Conservation (phyloP, 164 flowering plant species). For the Vitis cinerea region DNA sequence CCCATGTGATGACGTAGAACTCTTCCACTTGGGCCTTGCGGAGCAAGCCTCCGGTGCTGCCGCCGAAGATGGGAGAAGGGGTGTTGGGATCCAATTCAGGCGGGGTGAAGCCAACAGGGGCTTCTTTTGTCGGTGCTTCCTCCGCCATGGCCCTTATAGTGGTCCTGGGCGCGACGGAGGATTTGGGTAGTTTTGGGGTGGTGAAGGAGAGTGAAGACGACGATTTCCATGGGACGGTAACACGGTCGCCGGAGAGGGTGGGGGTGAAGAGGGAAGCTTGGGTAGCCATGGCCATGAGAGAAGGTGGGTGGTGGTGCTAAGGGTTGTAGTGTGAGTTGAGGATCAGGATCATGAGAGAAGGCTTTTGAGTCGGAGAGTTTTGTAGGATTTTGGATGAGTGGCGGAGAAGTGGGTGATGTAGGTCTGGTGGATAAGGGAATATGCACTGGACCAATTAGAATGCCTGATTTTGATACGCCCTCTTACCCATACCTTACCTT, state of each 20-base stretch:
- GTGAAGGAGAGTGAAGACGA: constrained; percentile 35
- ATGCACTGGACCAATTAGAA: constrained; percentile 56
- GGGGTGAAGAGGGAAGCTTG: constrained; percentile 77
- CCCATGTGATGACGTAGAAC: constrained; percentile 91
- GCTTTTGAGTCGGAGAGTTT: constrained; percentile 1
- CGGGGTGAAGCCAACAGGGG: constrained; percentile 84
- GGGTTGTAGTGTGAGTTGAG: neutral
- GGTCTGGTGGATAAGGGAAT: constrained; percentile 53
- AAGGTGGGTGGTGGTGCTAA: neutral
- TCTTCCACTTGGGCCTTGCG: constrained; percentile 90
- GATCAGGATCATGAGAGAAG: neutral
- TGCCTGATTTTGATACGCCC: constrained; percentile 44
- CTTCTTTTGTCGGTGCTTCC: constrained; percentile 36
- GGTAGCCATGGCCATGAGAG: constrained; percentile 72
- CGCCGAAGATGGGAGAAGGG: constrained; percentile 89
- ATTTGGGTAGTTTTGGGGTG: constrained; percentile 29
- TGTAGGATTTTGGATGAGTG: constrained; percentile 32
- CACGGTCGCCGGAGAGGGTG: constrained; percentile 36
- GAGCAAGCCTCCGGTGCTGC: constrained; percentile 83
- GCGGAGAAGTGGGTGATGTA: constrained; percentile 12
- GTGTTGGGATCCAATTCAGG: constrained; percentile 83
- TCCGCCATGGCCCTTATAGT: constrained; percentile 42
- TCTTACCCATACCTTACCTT: constrained; percentile 5
- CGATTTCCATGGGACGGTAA: constrained; percentile 47
- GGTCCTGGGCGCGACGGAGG: constrained; percentile 21